Evolutionary conservation across 441 rosid genomes (phyloP), one percentile per base, ranked within the genome.

Genomic region (Pelargonium australe): DNA sequence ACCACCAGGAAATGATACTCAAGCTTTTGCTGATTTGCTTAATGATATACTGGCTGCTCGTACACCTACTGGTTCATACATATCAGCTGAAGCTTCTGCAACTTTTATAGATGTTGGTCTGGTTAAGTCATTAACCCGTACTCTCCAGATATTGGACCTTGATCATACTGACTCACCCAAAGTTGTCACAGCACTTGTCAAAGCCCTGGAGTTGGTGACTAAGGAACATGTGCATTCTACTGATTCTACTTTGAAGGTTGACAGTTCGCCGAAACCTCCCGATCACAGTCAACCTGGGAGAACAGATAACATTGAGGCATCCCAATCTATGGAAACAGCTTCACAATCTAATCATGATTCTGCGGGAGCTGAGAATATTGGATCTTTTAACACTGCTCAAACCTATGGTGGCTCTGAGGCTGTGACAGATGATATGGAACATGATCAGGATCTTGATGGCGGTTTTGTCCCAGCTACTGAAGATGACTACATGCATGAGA

Each of bases 371-470:
- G 89, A 84, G 64, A 83, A 75, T 79, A 82, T 71, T 75, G 92
- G 84, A 65, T 79, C 84, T 70, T 83, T 80, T 79, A 84, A 80
- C 79, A 72, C 80, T 67, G 80, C 76, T 41, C 91, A 81, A 60
- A 82, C 79, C 64, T 87, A 77, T 77, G 90, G 86, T 74, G 89
- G 85, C 53, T 87, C 95, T 71, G 98, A 87, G 83, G 89, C 91
- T 79, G 89, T 89, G 76, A 86, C 88, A 19, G 98, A 92, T 79
- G 98, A 92, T 75, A 95, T 92, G 99, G 98, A 95, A 72, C 98
- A 92, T 70, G 99, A 92, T 72, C 98, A 90, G 79, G 98, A 95
- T 80, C 84, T 89, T 69, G 91, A 86, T 84, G 92, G 78, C 45
- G 87, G 94, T 68, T 91, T 89, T 83, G 82, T 81, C 66, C 86